Percentiles rank a stretch among this genome's conserved stretches.
Conservation (phyloP, 805 yeast species). For the Candida namnaoensis region DNA sequence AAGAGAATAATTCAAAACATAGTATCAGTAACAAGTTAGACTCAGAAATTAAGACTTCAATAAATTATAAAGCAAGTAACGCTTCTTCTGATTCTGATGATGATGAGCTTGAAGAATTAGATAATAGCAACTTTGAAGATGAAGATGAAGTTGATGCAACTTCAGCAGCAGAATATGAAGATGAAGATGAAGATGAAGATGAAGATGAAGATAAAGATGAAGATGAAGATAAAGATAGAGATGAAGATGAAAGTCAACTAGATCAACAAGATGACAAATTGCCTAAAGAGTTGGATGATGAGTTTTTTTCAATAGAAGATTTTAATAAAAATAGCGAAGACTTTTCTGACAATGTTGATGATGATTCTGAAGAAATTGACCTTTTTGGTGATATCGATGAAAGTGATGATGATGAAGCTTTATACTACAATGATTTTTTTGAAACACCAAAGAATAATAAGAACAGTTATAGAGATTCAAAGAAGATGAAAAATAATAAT, state of each 20-base stretch:
- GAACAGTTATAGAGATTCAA: background rate
- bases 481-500: background rate
- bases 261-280: no score
- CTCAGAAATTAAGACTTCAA: no score
- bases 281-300: constrained; percentile 64
- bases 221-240: constrained; percentile 3
- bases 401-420: constrained; percentile 40
- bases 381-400: constrained; percentile 43
- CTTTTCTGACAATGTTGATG: constrained; percentile 35
- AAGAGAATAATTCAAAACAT: constrained; percentile 13
- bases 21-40: constrained; percentile 3
- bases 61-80: constrained; percentile 2
- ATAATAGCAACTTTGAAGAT: constrained; percentile 8
- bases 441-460: constrained; percentile 24
- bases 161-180: constrained; percentile 16
- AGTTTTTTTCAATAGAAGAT: constrained; percentile 76
- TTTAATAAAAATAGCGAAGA: constrained; percentile 67
- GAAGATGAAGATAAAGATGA: constrained; percentile 20
- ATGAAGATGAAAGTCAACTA: constrained; percentile 41
- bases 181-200: constrained; percentile 19
- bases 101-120: constrained; percentile 11
- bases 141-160: constrained; percentile 6
- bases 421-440: constrained; percentile 62
- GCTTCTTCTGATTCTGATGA: constrained; percentile 8
- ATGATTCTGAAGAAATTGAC: constrained; percentile 45